phyloP scores from a whole-genome alignment of 768 basidiomycete genomes.

The Chalciporus chontae region DNA sequence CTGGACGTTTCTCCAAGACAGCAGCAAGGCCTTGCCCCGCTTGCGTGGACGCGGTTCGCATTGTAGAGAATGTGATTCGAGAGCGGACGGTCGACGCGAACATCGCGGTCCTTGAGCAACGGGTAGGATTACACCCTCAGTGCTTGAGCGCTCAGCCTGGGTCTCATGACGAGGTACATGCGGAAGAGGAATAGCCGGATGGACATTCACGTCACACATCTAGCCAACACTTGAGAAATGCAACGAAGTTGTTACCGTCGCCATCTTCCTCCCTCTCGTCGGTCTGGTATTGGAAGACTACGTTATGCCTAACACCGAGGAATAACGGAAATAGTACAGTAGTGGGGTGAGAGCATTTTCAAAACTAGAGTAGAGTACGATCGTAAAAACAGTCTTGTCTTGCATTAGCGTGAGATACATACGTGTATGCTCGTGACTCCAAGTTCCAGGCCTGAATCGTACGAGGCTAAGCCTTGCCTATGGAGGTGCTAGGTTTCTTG shows the following conservation, averaged over 20 bases:
- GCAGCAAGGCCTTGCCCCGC: conserved; percentile 40
- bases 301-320: neutral
- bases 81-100: conserved; percentile 12
- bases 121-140: too few relatives aligned
- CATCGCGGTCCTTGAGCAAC: conserved; percentile 16
- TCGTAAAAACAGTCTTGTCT: neutral
- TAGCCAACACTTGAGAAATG: neutral
- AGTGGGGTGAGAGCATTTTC: neutral
- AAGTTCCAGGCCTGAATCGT: neutral
- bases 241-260: too few relatives aligned
- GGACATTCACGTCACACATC: neutral
- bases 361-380: neutral
- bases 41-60: conserved; percentile 35
- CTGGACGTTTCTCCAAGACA: conserved; percentile 64
- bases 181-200: neutral
- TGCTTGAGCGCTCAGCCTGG: too few relatives aligned
- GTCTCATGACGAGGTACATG: conserved; percentile 2
- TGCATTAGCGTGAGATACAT: neutral
- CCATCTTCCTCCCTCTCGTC: neutral
- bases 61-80: conserved; percentile 1
- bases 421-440: conserved; percentile 1
- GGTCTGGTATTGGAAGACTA: neutral
- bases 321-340: neutral
- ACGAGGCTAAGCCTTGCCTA: neutral
- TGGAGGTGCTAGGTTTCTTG: conserved; percentile 7